Conservation (phyloP, 768 basidiomycete genomes). For the Russula ochroleuca region DNA sequence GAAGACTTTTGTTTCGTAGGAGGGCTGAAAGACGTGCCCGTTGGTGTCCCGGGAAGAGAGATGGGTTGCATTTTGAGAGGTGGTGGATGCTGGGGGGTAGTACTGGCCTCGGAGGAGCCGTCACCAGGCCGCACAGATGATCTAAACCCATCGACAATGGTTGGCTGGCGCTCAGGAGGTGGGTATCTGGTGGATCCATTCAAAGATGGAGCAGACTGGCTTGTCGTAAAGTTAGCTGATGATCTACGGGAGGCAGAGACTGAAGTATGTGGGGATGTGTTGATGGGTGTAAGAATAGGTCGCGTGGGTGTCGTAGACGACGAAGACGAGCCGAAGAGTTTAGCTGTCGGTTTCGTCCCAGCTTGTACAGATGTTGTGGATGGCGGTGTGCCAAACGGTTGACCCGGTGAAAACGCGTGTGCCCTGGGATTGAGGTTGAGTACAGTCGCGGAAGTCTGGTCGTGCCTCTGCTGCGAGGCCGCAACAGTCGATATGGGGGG, state of each 20-base stretch:
- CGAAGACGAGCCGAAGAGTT: neutral
- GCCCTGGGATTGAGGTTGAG: slow-evolving; percentile 28
- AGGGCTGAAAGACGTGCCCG: slow-evolving; percentile 30
- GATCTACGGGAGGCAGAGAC: neutral
- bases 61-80: slow-evolving; percentile 31
- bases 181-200: slow-evolving; percentile 8
- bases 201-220: slow-evolving; percentile 15
- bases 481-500: slow-evolving; percentile 20
- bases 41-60: slow-evolving; percentile 35
- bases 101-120: neutral
- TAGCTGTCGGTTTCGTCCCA: neutral
- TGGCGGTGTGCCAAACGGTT: slow-evolving; percentile 21
- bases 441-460: neutral
- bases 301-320: slow-evolving; percentile 17
- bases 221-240: slow-evolving; percentile 4
- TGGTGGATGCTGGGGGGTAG: slow-evolving; percentile 25
- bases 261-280: slow-evolving; percentile 19
- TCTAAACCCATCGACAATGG: slow-evolving; percentile 14
- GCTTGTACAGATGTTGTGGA: slow-evolving; percentile 23
- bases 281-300: slow-evolving; percentile 19
- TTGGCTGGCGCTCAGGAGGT: slow-evolving; percentile 10
- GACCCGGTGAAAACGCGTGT: slow-evolving; percentile 24
- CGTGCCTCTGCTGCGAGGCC: slow-evolving; percentile 11
- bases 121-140: neutral
- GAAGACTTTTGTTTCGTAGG: slow-evolving; percentile 25